Conservation (phyloP, 257 asterid species). For the Solanum rostratum region DNA sequence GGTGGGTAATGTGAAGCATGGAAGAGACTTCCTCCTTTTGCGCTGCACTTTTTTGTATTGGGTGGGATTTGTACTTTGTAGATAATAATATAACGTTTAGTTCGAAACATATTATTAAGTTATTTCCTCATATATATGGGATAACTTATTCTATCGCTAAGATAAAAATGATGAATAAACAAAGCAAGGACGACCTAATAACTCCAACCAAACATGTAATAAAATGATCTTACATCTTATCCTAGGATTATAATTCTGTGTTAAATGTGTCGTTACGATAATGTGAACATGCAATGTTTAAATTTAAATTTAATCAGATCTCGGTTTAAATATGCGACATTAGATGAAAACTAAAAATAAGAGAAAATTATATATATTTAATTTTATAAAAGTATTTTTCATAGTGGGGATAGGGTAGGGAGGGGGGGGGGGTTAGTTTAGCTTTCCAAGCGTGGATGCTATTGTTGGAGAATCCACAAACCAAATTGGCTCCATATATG, state of each 20-base stretch:
- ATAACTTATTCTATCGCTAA: no score
- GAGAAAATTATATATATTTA: background rate
- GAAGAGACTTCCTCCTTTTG: slow-evolving; percentile 15
- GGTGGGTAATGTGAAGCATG: slow-evolving; percentile 6
- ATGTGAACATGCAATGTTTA: accelerated
- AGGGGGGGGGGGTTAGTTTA: background rate
- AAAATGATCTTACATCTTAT: no score
- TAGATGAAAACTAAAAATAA: background rate
- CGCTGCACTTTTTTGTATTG: slow-evolving; percentile 14
- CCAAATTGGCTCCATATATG: slow-evolving; percentile 4
- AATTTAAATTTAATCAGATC: accelerated
- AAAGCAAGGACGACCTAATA: no score
- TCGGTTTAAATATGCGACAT: background rate
- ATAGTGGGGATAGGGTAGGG: slow-evolving; percentile 16
- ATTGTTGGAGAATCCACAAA: slow-evolving; percentile 48
- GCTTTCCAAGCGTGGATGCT: slow-evolving; percentile 48
- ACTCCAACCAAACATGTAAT: no score
- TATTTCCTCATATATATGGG: no score
- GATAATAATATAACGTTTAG: background rate
- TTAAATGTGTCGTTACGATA: no score
- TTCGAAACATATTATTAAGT: no score
- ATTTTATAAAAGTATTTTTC: background rate
- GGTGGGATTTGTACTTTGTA: slow-evolving; percentile 8
- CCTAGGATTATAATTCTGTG: no score
- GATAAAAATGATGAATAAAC: no score